These are phyloP conservation scores for Rhodotorula babjevae DNA, from an alignment of 768 basidiomycete genomes.

Conservation along the genomic window DNA sequence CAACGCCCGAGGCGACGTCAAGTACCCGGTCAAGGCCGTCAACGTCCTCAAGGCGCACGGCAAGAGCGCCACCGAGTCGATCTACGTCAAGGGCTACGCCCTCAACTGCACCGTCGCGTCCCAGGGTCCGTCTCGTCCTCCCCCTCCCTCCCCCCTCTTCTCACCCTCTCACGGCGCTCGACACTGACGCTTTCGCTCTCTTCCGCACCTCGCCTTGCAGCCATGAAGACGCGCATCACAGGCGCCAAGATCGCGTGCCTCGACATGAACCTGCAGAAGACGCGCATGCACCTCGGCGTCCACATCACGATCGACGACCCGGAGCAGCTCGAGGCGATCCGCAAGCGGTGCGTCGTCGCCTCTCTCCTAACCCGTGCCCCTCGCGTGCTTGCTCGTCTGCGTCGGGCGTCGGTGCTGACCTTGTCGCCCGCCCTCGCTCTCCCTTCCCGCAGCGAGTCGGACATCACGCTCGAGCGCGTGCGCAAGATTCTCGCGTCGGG, in stretches of 20 bases:
- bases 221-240: slow-evolving; percentile 91
- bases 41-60: slow-evolving; percentile 98
- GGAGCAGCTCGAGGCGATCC: slow-evolving; percentile 89
- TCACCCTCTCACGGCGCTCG: too few relatives aligned
- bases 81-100: slow-evolving; percentile 93
- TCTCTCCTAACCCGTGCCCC: too few relatives aligned
- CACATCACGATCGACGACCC: slow-evolving; percentile 97
- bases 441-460: slow-evolving; percentile 64
- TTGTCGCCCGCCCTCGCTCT: too few relatives aligned
- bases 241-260: slow-evolving; percentile 97
- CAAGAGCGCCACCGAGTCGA: slow-evolving; percentile 85
- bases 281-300: slow-evolving; percentile 94
- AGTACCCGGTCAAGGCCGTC: slow-evolving; percentile 98
- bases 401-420: neutral
- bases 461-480: slow-evolving; percentile 91
- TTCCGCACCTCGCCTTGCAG: slow-evolving; percentile 49
- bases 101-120: slow-evolving; percentile 97
- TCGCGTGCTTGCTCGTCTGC: too few relatives aligned
- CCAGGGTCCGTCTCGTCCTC: slow-evolving; percentile 62
- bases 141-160: neutral
- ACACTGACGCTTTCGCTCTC: neutral
- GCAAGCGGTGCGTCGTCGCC: slow-evolving; percentile 63
- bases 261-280: slow-evolving; percentile 94
- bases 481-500: slow-evolving; percentile 92
- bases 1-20: slow-evolving; percentile 88